phyloP scores from a whole-genome alignment of 306 rosid species.

The Cicer chorassanicum region DNA sequence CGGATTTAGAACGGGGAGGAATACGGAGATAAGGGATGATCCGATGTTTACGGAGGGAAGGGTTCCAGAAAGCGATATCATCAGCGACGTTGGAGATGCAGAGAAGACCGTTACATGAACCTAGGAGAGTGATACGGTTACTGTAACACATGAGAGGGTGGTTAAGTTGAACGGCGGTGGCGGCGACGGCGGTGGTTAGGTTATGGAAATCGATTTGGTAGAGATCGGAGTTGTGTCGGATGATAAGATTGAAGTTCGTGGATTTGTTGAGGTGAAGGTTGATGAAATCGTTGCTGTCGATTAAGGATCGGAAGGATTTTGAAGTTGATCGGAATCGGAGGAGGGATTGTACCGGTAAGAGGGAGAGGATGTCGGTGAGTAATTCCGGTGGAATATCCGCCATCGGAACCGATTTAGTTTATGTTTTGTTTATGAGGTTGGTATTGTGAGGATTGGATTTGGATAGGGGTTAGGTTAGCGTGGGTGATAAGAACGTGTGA shows the following conservation, averaged over 20 bases:
- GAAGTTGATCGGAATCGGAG: slow-evolving; percentile 53
- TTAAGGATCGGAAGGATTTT: slow-evolving; percentile 53
- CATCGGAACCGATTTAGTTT: slow-evolving; percentile 4
- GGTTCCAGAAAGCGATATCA: slow-evolving; percentile 86
- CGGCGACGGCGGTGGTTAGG: background rate
- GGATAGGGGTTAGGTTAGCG: slow-evolving; percentile 6
- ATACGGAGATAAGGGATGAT: slow-evolving; percentile 55
- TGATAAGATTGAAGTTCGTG: slow-evolving; percentile 39
- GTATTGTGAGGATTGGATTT: background rate
- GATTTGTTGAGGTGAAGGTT: slow-evolving; percentile 52
- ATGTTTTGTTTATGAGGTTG: background rate
- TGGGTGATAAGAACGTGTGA: background rate
- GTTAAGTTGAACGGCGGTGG: slow-evolving; percentile 46
- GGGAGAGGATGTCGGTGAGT: slow-evolving; percentile 56
- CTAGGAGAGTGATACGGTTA: slow-evolving; percentile 64
- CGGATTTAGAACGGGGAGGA: slow-evolving; percentile 43
- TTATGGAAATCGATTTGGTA: slow-evolving; percentile 43
- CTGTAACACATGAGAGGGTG: slow-evolving; percentile 92
- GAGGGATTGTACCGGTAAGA: slow-evolving; percentile 45
- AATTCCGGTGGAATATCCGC: slow-evolving; percentile 68
- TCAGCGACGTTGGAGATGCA: slow-evolving; percentile 80
- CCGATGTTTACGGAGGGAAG: slow-evolving; percentile 50
- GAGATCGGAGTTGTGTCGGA: slow-evolving; percentile 55
- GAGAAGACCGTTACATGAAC: slow-evolving; percentile 68
- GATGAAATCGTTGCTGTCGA: slow-evolving; percentile 58